Conservation (phyloP, 2,329 filamentous ascomycete genomes). For the Pseudopyricularia javanii region DNA sequence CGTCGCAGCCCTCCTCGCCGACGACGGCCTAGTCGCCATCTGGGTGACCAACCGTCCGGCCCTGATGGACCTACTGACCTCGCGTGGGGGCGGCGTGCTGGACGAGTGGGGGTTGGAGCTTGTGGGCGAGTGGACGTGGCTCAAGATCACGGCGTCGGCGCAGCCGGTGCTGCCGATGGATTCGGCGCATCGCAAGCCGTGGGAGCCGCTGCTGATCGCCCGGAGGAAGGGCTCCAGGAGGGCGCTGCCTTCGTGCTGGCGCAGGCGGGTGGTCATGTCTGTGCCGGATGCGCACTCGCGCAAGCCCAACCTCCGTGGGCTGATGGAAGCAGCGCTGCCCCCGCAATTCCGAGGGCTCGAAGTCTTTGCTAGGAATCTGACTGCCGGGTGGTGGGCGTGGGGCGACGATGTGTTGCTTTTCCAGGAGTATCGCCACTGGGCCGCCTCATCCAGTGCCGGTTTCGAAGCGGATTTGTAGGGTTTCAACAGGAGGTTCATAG, state of each 20-base stretch:
- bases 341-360: constrained; percentile 50
- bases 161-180: constrained; percentile 51
- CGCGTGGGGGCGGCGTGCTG: constrained; percentile 39
- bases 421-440: constrained; percentile 46
- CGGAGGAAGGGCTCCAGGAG: constrained; percentile 21
- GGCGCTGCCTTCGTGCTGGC: constrained; percentile 21
- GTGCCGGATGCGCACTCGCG: constrained; percentile 69
- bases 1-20: constrained; percentile 39
- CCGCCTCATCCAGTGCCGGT: not conserved
- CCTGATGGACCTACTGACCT: constrained; percentile 37
- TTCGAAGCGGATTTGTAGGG: not conserved
- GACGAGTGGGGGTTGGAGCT: constrained; percentile 53
- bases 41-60: constrained; percentile 68
- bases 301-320: constrained; percentile 56
- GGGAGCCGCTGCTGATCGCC: constrained; percentile 60
- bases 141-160: constrained; percentile 56
- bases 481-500: not conserved
- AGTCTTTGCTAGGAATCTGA: constrained; percentile 63
- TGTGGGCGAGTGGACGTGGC: constrained; percentile 64
- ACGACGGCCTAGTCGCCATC: constrained; percentile 49
- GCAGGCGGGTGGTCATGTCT: constrained; percentile 46
- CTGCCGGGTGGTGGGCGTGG: constrained; percentile 68
- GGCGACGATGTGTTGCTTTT: constrained; percentile 63
- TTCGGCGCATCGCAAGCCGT: constrained; percentile 59
- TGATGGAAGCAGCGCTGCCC: constrained; percentile 45